Base-by-base conservation (phyloP, 1,139 yeast genomes). In the Pichia sp. region DNA sequence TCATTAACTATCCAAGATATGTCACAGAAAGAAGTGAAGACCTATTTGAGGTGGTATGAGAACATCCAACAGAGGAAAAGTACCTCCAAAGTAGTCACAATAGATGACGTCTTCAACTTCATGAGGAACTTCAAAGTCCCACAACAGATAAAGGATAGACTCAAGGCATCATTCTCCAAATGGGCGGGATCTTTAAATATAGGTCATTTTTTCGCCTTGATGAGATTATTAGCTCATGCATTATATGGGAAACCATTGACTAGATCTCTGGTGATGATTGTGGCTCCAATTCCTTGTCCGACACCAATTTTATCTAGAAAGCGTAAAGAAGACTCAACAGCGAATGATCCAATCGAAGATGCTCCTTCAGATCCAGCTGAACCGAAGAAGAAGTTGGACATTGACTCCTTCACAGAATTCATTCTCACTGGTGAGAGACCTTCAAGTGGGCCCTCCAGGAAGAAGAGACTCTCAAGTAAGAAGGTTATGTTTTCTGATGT, bases 41-140 rank as follows among this genome's bases (percentile, higher is more conserved):
- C 91, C 0, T 82, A 82, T 55, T 65, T 80, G 55, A 61, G 91
- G 48, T 82, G 93, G 93, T 82, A 81, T 52, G 75, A 77, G 49
- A 80, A 77, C 50, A 76, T 82, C 13, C 66, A 77, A 30, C 69
- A 78, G 12, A 66, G 84, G 33, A 64, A 67, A 30, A 19, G 19
- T 37, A 44, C 72, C 71, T 45, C 63, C 72, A 27, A 66, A 78
- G 45, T 45, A 23, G 72, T 81, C 15, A 62, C 73, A 11, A 59
- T 82, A 49, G 61, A 59, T 2, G 91, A 82, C 49, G 82, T 82
- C 7, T 80, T 75, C 58, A 64, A 57, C 32, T 82, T 82, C 48
- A 58, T 82, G 40, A 56, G 64, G 42, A 82, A 82, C 54, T 82
- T 82, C 59, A 69, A 66, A 41, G 62, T 82, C 14, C 52, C 73